These are phyloP conservation scores for Brassica nigra DNA, from an alignment of 345 rosid species.

Conservation along the genomic window DNA sequence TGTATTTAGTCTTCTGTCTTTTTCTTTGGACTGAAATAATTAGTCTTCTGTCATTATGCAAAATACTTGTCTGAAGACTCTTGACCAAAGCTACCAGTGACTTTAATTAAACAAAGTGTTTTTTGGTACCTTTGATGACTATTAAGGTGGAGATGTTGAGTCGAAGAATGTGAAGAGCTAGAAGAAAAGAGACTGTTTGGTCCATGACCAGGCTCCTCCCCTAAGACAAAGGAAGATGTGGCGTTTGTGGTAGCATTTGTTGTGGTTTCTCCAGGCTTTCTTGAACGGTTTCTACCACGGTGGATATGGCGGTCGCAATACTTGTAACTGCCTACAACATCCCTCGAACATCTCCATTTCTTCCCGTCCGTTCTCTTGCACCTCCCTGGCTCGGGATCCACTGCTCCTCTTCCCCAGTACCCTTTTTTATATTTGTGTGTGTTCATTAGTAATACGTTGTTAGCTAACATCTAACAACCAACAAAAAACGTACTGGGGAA, in stretches of 20 bases:
- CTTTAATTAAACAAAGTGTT: slow-evolving; percentile 12
- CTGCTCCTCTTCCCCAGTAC: slow-evolving; percentile 58
- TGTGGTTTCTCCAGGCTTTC: slow-evolving; percentile 95
- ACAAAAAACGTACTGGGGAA: not conserved
- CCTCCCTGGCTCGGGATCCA: slow-evolving; percentile 84
- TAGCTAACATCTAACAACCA: not conserved
- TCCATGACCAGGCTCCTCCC: slow-evolving; percentile 28
- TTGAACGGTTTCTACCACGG: slow-evolving; percentile 99
- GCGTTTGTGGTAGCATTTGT: slow-evolving; percentile 4
- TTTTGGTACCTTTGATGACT: slow-evolving; percentile 33
- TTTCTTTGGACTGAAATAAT: not conserved
- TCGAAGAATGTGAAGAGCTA: slow-evolving; percentile 28
- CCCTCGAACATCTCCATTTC: slow-evolving; percentile 95
- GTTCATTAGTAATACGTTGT: not conserved
- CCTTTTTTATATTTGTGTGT: slow-evolving; percentile 15
- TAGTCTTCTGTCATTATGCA: not conserved
- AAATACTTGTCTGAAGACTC: not conserved
- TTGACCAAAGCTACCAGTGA: slow-evolving; percentile 9
- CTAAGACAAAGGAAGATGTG: slow-evolving; percentile 27
- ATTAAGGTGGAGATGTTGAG: slow-evolving; percentile 37
- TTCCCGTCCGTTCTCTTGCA: slow-evolving; percentile 88
- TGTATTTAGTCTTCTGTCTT: not conserved
- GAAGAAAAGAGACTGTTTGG: slow-evolving; percentile 28
- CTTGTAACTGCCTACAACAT: slow-evolving; percentile 75
- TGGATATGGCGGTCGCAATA: slow-evolving; percentile 98